phyloP scores from a whole-genome alignment of 2,329 filamentous ascomycete species.

The Aspergillus hortae region DNA sequence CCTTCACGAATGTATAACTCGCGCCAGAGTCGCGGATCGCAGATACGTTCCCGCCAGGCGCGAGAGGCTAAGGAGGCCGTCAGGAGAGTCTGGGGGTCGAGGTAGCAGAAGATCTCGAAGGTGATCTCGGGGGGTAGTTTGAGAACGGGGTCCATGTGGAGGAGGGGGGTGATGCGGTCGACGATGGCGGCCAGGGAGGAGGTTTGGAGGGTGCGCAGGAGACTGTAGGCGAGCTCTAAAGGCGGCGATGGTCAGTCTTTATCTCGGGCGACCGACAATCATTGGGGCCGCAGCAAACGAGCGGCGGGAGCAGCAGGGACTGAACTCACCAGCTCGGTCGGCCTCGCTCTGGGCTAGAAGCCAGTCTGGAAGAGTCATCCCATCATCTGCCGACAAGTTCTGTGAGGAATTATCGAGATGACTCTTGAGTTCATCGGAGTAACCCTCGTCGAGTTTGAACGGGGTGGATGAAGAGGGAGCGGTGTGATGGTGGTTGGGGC shows the following conservation, averaged over 20 bases:
- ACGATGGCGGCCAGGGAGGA: conserved; percentile 77
- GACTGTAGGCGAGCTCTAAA: conserved; percentile 73
- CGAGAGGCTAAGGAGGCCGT: conserved; percentile 74
- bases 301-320: neutral
- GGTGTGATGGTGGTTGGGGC: conserved; percentile 24
- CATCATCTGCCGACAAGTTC: conserved; percentile 35
- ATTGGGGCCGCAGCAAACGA: neutral
- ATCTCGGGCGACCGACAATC: conserved; percentile 1
- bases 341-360: conserved; percentile 52
- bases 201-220: conserved; percentile 75
- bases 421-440: conserved; percentile 69
- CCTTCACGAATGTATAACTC: conserved; percentile 78
- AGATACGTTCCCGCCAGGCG: conserved; percentile 74
- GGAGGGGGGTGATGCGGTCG: conserved; percentile 71
- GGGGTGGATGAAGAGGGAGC: conserved; percentile 34
- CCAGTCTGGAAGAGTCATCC: conserved; percentile 51
- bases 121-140: conserved; percentile 88
- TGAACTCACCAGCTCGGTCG: conserved; percentile 51
- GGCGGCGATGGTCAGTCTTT: conserved; percentile 15
- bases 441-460: conserved; percentile 75
- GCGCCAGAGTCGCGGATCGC: conserved; percentile 85
- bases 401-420: conserved; percentile 38
- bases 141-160: conserved; percentile 88
- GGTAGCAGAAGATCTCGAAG: conserved; percentile 80
- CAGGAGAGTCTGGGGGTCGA: conserved; percentile 77